Evolutionary conservation across 1,284 basidiomycete species (phyloP).

Genomic region (Pseudozyma sp.): DNA sequence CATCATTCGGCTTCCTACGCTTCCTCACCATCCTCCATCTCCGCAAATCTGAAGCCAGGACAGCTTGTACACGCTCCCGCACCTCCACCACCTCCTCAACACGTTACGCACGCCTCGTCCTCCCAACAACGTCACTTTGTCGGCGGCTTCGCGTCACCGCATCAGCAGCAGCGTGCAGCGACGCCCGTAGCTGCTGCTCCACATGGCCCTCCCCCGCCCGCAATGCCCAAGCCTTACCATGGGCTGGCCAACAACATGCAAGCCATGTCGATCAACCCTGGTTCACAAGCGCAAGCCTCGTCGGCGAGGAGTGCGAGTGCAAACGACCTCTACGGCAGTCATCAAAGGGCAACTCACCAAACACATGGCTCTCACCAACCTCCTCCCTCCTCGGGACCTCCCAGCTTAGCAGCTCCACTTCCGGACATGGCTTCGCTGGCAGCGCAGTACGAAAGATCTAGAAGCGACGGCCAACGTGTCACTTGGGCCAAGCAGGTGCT

Average conservation of each 20-base stretch:
- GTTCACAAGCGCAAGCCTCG: constrained; percentile 4
- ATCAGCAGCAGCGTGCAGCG: constrained; percentile 8
- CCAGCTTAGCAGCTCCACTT: constrained; percentile 52
- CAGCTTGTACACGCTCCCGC: constrained; percentile 43
- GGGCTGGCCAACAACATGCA: constrained; percentile 33
- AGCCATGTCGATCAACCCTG: constrained; percentile 13
- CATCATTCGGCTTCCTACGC: constrained; percentile 29
- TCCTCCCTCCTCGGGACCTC: constrained; percentile 17
- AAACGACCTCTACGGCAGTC: constrained; percentile 9
- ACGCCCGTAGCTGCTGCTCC: constrained; percentile 5
- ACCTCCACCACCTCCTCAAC: constrained; percentile 20
- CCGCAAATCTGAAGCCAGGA: constrained; percentile 28
- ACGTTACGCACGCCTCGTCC: background rate
- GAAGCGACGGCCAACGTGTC: constrained; percentile 75
- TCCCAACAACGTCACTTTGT: constrained; percentile 16
- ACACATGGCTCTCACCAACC: background rate
- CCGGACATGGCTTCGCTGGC: constrained; percentile 59
- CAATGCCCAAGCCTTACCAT: constrained; percentile 17
- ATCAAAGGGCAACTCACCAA: constrained; percentile 4
- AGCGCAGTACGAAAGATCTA: constrained; percentile 44
- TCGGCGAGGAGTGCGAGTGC: constrained; percentile 19
- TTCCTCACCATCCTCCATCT: constrained; percentile 14
- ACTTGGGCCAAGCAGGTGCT: constrained; percentile 84
- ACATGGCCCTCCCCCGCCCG: constrained; percentile 14
- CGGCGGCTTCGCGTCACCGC: constrained; percentile 24